phyloP scores from a whole-genome alignment of 1,284 basidiomycete species.

The Ganoderma boninense region DNA sequence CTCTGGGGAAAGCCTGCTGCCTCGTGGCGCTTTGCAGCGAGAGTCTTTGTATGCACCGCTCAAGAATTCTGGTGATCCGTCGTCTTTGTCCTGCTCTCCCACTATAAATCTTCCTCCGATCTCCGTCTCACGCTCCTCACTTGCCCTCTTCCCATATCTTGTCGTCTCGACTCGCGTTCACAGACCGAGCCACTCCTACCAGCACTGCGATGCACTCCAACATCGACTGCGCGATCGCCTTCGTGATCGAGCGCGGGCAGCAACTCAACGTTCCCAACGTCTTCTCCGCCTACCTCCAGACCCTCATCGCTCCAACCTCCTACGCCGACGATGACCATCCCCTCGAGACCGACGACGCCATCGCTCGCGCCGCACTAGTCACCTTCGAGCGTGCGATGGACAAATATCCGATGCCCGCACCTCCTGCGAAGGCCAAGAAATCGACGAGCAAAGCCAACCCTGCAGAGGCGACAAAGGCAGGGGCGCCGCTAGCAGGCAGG shows the following conservation, averaged over 20 bases:
- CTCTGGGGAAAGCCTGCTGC: conserved; percentile 6
- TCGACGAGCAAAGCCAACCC: background rate
- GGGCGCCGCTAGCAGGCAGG: background rate
- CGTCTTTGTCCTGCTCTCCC: conserved; percentile 24
- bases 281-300: conserved; percentile 30
- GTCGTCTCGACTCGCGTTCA: background rate
- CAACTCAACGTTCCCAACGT: conserved; percentile 30
- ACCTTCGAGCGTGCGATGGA: conserved; percentile 33
- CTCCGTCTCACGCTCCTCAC: background rate
- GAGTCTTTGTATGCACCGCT: conserved; percentile 17
- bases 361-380: conserved; percentile 23
- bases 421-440: conserved; percentile 3
- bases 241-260: conserved; percentile 27
- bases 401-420: conserved; percentile 28
- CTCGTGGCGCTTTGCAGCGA: conserved; percentile 21
- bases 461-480: background rate
- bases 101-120: conserved; percentile 19
- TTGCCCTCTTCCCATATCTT: background rate
- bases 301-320: conserved; percentile 9
- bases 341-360: conserved; percentile 14
- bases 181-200: background rate
- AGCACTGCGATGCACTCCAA: conserved; percentile 26
- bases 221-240: conserved; percentile 29
- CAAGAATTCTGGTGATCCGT: conserved; percentile 13
- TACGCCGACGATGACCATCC: conserved; percentile 11